Evolutionary conservation across 1,284 basidiomycete species (phyloP).

Genomic region (Irpex sp.): DNA sequence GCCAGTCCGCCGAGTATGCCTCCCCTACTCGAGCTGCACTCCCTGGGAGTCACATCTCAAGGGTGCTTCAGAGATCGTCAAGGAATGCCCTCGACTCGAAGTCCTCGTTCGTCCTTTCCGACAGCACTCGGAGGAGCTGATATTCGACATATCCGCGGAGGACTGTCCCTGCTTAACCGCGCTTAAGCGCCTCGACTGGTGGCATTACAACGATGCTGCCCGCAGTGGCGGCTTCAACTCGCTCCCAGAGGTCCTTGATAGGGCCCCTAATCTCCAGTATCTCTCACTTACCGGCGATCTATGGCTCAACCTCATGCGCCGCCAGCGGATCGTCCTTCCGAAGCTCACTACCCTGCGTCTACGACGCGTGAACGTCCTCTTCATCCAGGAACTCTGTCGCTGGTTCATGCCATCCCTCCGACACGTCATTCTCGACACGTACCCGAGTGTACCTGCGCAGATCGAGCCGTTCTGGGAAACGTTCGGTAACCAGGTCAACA

Average conservation of each 20-base stretch:
- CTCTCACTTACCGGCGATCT: slow-evolving; percentile 52
- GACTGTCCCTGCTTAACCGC: slow-evolving; percentile 40
- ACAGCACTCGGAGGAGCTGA: slow-evolving; percentile 27
- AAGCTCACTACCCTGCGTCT: slow-evolving; percentile 52
- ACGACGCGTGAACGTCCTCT: slow-evolving; percentile 42
- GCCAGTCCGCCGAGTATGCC: slow-evolving; percentile 52
- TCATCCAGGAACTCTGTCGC: slow-evolving; percentile 43
- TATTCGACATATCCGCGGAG: slow-evolving; percentile 51
- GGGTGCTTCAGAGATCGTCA: slow-evolving; percentile 37
- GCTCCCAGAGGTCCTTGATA: slow-evolving; percentile 45
- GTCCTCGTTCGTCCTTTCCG: slow-evolving; percentile 49
- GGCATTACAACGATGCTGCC: slow-evolving; percentile 55
- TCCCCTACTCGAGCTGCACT: slow-evolving; percentile 50
- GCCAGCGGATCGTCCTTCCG: slow-evolving; percentile 27
- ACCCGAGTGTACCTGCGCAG: slow-evolving; percentile 30
- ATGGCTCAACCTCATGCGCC: slow-evolving; percentile 15
- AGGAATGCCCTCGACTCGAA: slow-evolving; percentile 45
- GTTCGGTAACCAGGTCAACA: slow-evolving; percentile 47
- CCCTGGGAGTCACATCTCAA: slow-evolving; percentile 30
- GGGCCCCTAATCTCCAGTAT: slow-evolving; percentile 52
- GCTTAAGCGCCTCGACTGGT: slow-evolving; percentile 67
- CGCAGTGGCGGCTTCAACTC: slow-evolving; percentile 66
- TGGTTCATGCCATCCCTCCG: slow-evolving; percentile 55
- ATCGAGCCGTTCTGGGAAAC: slow-evolving; percentile 40
- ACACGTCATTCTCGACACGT: slow-evolving; percentile 43